phyloP scores from a whole-genome alignment of 1,284 basidiomycete genomes.

The Schizophyllum amplum region DNA sequence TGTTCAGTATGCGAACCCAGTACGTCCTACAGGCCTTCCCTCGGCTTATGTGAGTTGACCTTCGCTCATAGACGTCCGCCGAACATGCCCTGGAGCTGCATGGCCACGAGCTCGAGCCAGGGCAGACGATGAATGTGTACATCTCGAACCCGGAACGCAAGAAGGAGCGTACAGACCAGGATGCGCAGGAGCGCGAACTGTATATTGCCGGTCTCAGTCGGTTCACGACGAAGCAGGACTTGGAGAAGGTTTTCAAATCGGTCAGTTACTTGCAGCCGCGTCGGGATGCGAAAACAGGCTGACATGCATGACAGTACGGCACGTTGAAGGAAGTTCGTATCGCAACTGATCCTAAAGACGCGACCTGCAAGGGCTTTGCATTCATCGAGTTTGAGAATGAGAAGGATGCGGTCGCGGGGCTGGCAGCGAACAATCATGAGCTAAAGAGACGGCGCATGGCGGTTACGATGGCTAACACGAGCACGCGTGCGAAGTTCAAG shows the following conservation, averaged over 20 bases:
- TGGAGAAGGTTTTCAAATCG: slow-evolving; percentile 69
- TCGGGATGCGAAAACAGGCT: neutral
- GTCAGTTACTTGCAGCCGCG: slow-evolving; percentile 28
- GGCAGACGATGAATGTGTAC: slow-evolving; percentile 66
- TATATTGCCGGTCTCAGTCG: slow-evolving; percentile 81
- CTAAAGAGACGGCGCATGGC: slow-evolving; percentile 79
- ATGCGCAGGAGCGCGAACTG: slow-evolving; percentile 75
- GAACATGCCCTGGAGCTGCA: slow-evolving; percentile 74
- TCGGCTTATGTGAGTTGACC: neutral
- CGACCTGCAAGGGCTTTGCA: slow-evolving; percentile 78
- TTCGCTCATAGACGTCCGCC: slow-evolving; percentile 51
- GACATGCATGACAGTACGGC: slow-evolving; percentile 54
- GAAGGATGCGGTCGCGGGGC: slow-evolving; percentile 64
- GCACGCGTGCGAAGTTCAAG: slow-evolving; percentile 52
- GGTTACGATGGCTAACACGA: slow-evolving; percentile 71
- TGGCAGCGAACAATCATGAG: slow-evolving; percentile 78
- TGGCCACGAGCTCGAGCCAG: slow-evolving; percentile 63
- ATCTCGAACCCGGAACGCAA: slow-evolving; percentile 88
- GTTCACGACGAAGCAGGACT: slow-evolving; percentile 64
- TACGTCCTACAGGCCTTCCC: slow-evolving; percentile 28
- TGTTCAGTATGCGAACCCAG: slow-evolving; percentile 82
- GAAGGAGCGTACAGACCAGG: slow-evolving; percentile 82
- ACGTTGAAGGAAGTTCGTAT: slow-evolving; percentile 75
- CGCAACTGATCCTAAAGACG: slow-evolving; percentile 56
- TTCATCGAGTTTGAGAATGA: slow-evolving; percentile 88